These are phyloP conservation scores for Paradendryphiella salina DNA, from an alignment of 2,329 filamentous ascomycete genomes.

Conservation along the genomic window DNA sequence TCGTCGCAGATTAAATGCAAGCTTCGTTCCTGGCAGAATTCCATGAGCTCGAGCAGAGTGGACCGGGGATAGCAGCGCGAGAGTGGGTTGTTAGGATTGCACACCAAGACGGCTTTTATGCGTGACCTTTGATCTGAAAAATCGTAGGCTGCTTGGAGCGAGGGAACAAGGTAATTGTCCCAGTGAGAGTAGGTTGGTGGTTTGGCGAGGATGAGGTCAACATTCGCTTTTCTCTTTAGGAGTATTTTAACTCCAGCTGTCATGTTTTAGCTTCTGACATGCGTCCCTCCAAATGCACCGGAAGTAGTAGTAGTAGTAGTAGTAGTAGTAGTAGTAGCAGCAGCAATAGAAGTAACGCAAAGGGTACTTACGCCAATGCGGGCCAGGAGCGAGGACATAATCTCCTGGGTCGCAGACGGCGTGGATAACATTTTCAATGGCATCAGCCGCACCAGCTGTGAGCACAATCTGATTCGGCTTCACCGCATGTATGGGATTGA, in stretches of 20 bases:
- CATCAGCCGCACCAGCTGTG: slow-evolving; percentile 34
- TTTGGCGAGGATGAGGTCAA: slow-evolving; percentile 32
- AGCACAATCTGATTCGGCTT: slow-evolving; percentile 33
- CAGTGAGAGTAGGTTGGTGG: slow-evolving; percentile 38
- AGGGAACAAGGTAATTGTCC: slow-evolving; percentile 39
- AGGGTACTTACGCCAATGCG: slow-evolving; percentile 37
- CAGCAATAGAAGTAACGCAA: neutral
- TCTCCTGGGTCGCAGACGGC: slow-evolving; percentile 40
- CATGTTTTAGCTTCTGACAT: neutral
- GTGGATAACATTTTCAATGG: slow-evolving; percentile 33
- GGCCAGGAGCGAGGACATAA: slow-evolving; percentile 37
- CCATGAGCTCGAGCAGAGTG: slow-evolving; percentile 35
- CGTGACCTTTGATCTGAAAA: slow-evolving; percentile 31
- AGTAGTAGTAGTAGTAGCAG: neutral
- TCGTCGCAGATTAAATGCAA: slow-evolving; percentile 40
- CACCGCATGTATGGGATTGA: slow-evolving; percentile 34
- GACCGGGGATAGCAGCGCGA: slow-evolving; percentile 33
- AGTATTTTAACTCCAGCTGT: slow-evolving; percentile 30
- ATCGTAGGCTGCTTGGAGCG: slow-evolving; percentile 38
- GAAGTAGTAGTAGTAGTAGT: neutral
- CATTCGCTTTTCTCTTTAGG: slow-evolving; percentile 27
- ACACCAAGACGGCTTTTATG: slow-evolving; percentile 38
- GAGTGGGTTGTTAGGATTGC: slow-evolving; percentile 37
- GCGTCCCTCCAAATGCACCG: neutral
- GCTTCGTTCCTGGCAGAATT: slow-evolving; percentile 39